Evolutionary conservation across 1,284 basidiomycete genomes (phyloP).

Genomic region (Caloboletus firmus): DNA sequence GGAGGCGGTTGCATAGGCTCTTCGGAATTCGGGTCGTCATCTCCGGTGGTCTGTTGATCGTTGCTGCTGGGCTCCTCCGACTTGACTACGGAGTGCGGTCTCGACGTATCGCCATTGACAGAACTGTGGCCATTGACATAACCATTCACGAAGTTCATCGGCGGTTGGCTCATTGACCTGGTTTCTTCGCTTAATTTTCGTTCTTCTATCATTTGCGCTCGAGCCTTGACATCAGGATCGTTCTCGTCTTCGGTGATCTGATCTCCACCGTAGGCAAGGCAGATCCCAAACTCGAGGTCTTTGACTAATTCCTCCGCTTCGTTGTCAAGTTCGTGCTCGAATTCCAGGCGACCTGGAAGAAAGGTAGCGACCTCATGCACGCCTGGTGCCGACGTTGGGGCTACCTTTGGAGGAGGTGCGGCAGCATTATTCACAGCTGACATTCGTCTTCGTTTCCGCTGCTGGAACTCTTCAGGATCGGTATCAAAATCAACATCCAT

Average conservation of each 20-base stretch:
- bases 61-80: constrained; percentile 46
- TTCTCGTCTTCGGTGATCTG: constrained; percentile 74
- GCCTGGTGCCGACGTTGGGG: constrained; percentile 90
- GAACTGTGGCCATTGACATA: constrained; percentile 49
- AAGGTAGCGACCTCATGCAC: constrained; percentile 93
- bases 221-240: constrained; percentile 66
- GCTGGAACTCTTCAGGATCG: constrained; percentile 81
- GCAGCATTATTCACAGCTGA: constrained; percentile 57
- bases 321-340: constrained; percentile 96
- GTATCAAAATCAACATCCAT: constrained; percentile 74
- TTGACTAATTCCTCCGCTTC: constrained; percentile 96
- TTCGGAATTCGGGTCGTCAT: constrained; percentile 53
- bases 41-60: constrained; percentile 38
- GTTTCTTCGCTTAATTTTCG: constrained; percentile 40
- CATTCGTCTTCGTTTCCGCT: constrained; percentile 83
- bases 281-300: constrained; percentile 93
- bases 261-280: constrained; percentile 84
- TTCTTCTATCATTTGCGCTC: constrained; percentile 70
- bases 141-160: constrained; percentile 40
- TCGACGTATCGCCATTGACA: constrained; percentile 45
- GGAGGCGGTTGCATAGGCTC: constrained; percentile 71
- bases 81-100: constrained; percentile 41
- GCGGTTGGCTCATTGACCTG: constrained; percentile 27
- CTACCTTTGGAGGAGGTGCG: constrained; percentile 61
- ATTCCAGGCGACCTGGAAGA: constrained; percentile 95